Conservation (phyloP, 2,329 filamentous ascomycete genomes). For the Verticillium nonalfalfae region DNA sequence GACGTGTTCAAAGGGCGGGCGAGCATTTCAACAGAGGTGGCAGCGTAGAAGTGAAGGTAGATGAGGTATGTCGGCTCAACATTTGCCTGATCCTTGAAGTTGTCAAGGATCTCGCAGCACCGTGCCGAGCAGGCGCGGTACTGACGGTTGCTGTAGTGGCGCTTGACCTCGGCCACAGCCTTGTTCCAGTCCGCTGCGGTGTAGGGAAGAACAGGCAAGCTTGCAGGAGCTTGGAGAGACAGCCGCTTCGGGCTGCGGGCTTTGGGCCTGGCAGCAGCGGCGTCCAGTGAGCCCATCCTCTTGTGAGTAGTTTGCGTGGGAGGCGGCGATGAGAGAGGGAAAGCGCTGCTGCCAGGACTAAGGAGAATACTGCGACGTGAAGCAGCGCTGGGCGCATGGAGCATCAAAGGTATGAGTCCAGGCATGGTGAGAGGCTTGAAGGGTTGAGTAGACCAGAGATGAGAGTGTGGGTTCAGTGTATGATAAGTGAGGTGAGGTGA, state of each 20-base stretch:
- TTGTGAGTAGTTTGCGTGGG: conserved; percentile 1
- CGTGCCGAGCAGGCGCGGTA: conserved; percentile 47
- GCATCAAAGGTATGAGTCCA: conserved; percentile 23
- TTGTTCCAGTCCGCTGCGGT: conserved; percentile 44
- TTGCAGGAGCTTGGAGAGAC: conserved; percentile 14
- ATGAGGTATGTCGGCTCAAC: conserved; percentile 49
- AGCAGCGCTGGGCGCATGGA: conserved; percentile 14
- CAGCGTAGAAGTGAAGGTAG: conserved; percentile 57
- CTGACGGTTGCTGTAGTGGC: conserved; percentile 40
- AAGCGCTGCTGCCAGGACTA: conserved; percentile 8
- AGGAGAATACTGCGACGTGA: conserved; percentile 13
- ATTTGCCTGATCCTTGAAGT: conserved; percentile 33
- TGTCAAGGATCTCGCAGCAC: conserved; percentile 47
- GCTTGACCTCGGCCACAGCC: conserved; percentile 46
- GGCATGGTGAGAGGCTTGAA: conserved; percentile 15
- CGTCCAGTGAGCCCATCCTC: conserved; percentile 1
- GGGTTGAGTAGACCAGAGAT: background rate
- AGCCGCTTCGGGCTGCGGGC: conserved; percentile 14
- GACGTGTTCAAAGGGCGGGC: conserved; percentile 39
- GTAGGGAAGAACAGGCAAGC: conserved; percentile 28
- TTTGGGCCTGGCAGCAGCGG: conserved; percentile 10
- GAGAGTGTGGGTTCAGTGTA: background rate
- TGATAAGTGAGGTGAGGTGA: conserved; percentile 1
- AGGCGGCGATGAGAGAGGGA: background rate
- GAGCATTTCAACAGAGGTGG: conserved; percentile 51